Conservation (phyloP, 345 rosid genomes). For the Brassica juncea region DNA sequence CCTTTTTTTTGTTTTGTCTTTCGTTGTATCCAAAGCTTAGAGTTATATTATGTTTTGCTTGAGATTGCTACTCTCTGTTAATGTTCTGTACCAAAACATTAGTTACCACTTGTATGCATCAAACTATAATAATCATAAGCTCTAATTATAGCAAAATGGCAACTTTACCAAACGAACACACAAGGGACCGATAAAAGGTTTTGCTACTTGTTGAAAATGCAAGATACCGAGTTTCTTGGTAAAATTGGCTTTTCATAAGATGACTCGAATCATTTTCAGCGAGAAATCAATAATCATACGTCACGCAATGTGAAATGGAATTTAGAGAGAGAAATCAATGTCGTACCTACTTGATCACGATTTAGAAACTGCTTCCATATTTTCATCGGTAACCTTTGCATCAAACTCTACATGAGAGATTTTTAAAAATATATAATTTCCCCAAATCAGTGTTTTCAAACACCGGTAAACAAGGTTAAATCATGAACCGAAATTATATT, state of each 20-base stretch:
- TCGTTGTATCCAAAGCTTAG: not conserved
- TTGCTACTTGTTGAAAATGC: not conserved
- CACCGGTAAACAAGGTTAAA: not conserved
- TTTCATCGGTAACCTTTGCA: not conserved
- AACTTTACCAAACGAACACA: not conserved
- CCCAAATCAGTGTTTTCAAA: not conserved
- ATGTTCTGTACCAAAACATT: constrained; percentile 3
- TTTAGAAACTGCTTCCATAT: not conserved
- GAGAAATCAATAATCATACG: not conserved
- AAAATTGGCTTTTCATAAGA: not conserved
- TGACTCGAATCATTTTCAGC: not conserved
- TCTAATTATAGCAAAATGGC: not conserved
- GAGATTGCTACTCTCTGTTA: constrained; percentile 8
- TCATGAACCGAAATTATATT: not conserved
- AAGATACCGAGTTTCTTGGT: not conserved
- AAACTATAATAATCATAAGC: not conserved
- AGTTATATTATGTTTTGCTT: constrained; percentile 32
- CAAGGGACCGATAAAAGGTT: not conserved
- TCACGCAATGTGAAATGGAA: not conserved
- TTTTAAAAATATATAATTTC: too few relatives aligned
- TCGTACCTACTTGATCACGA: not conserved
- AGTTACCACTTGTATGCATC: constrained; percentile 7
- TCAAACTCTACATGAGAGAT: not conserved
- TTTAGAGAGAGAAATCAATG: not conserved
- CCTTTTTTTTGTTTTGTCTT: not conserved